These are phyloP conservation scores for Elaeagnus macrophylla DNA, from an alignment of 306 rosid genomes.

Conservation along the genomic window DNA sequence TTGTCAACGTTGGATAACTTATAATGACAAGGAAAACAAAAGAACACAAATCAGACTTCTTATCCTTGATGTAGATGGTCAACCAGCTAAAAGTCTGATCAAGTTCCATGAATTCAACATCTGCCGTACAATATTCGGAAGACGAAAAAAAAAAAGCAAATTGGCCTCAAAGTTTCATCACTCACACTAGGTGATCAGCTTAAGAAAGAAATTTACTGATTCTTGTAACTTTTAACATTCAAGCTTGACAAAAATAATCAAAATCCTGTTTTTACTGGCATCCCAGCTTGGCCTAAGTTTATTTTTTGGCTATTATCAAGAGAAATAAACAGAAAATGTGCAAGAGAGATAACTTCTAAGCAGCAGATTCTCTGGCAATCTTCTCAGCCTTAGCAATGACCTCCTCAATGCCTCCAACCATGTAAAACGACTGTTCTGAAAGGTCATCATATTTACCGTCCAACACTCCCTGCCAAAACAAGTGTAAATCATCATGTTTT, in stretches of 20 bases:
- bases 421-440: constrained; percentile 83
- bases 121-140: no score
- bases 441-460: constrained; percentile 96
- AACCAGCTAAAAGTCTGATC: no score
- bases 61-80: no score
- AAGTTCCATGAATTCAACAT: no score
- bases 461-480: constrained; percentile 68
- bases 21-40: no score
- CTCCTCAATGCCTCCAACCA: constrained; percentile 98
- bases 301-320: constrained; percentile 54
- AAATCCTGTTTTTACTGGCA: constrained; percentile 53
- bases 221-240: constrained; percentile 29
- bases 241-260: constrained; percentile 30
- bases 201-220: constrained; percentile 33
- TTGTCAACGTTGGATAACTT: no score
- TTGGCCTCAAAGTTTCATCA: no score
- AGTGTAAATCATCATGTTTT: no score
- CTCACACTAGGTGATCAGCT: constrained; percentile 30
- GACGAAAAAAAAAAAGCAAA: no score
- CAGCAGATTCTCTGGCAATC: constrained; percentile 84
- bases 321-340: constrained; percentile 16
- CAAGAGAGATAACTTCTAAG: constrained; percentile 7
- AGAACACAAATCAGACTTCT: no score
- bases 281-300: constrained; percentile 61
- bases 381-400: constrained; percentile 94